A percentile compares a stretch with the other conserved stretches of the same genome.
Evolutionary conservation across 2,329 filamentous ascomycete species (phyloP).

Genomic region (Colletotrichum shisoi): DNA sequence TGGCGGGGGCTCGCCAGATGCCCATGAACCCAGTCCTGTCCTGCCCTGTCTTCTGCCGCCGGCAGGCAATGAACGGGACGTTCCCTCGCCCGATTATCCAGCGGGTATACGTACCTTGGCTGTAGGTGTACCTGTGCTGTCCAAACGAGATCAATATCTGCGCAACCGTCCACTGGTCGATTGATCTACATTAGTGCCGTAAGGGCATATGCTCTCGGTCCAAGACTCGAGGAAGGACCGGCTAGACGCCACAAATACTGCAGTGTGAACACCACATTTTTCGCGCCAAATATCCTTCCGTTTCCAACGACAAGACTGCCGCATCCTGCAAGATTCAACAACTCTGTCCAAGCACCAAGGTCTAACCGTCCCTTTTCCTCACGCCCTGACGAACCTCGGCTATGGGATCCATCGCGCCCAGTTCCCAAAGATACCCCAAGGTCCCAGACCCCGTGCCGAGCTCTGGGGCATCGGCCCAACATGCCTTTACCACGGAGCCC

Average conservation of each 20-base stretch:
- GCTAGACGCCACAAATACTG: conserved; percentile 31
- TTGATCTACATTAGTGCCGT: conserved; percentile 32
- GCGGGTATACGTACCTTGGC: conserved; percentile 26
- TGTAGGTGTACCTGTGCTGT: conserved; percentile 13
- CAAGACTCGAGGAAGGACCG: conserved; percentile 14
- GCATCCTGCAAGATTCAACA: background rate
- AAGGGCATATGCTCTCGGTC: conserved; percentile 29
- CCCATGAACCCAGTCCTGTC: conserved; percentile 24
- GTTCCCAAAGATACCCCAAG: conserved; percentile 20
- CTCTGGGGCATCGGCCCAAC: conserved; percentile 37
- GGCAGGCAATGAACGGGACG: conserved; percentile 34
- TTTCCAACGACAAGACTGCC: conserved; percentile 2
- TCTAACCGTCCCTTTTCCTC: conserved; percentile 1
- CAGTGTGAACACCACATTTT: conserved; percentile 29
- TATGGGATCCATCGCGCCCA: conserved; percentile 32
- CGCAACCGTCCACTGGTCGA: conserved; percentile 23
- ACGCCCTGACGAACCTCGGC: background rate
- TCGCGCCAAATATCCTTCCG: conserved; percentile 20
- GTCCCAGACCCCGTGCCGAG: conserved; percentile 6
- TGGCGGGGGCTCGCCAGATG: conserved; percentile 23
- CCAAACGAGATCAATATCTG: conserved; percentile 22
- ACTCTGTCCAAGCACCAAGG: background rate
- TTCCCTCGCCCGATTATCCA: conserved; percentile 11
- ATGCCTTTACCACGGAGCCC: conserved; percentile 35
- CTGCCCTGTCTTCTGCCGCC: conserved; percentile 12